phyloP scores from a whole-genome alignment of 1,139 yeast species.

The Taphrina deformans region DNA sequence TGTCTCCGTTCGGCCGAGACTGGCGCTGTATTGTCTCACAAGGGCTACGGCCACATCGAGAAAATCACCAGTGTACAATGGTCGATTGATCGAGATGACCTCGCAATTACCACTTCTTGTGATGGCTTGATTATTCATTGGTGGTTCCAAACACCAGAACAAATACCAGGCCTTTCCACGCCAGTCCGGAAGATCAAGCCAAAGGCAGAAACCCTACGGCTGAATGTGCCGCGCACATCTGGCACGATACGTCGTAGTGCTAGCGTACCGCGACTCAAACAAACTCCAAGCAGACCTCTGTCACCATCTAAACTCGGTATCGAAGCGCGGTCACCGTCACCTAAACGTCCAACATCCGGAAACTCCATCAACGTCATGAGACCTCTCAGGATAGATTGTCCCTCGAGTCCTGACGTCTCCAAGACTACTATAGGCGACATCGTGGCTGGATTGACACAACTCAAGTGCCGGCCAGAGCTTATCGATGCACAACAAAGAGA shows the following conservation, averaged over 20 bases:
- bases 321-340: not conserved
- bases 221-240: not conserved
- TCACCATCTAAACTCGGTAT: constrained; percentile 25
- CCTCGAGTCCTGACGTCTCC: not conserved
- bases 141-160: constrained; percentile 6
- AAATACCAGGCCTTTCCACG: not conserved
- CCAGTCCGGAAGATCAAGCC: constrained; percentile 21
- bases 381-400: not conserved
- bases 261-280: not conserved
- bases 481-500: not conserved
- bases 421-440: not conserved
- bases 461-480: not conserved
- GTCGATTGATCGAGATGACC: constrained; percentile 2
- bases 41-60: constrained; percentile 21
- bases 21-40: not conserved
- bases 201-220: not conserved
- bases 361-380: not conserved
- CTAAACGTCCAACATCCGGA: constrained; percentile 6
- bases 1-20: constrained; percentile 15
- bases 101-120: not conserved
- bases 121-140: constrained; percentile 20
- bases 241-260: constrained; percentile 2
- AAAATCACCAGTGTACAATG: constrained; percentile 8
- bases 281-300: constrained; percentile 2
- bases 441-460: not conserved